phyloP scores from a whole-genome alignment of 805 yeast species.

The Wickerhamiella spandovensis region DNA sequence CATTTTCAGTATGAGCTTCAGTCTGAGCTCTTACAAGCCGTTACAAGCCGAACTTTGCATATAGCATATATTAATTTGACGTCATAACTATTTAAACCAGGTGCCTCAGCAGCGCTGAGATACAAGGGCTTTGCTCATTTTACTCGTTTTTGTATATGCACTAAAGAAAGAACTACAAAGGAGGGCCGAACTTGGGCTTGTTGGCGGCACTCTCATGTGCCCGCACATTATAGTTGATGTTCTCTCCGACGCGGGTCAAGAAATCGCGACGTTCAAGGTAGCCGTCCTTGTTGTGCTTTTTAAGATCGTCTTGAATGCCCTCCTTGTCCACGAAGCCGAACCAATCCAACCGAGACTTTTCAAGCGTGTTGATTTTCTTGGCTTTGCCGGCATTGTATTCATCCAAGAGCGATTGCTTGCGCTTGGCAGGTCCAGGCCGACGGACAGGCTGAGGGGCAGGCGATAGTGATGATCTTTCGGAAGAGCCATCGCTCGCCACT shows the following conservation, averaged over 20 bases:
- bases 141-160: no score
- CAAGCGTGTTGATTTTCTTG: slow-evolving; percentile 77
- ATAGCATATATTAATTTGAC: no score
- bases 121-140: no score
- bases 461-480: neutral
- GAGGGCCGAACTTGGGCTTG: neutral
- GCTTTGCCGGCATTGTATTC: slow-evolving; percentile 57
- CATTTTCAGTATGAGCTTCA: no score
- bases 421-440: slow-evolving; percentile 30
- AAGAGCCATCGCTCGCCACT: neutral
- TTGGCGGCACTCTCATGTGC: slow-evolving; percentile 8
- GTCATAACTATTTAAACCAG: no score
- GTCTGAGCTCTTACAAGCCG: no score
- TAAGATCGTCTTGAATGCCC: slow-evolving; percentile 72
- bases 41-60: no score
- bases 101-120: no score
- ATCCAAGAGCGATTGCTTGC: slow-evolving; percentile 65
- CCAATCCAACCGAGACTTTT: slow-evolving; percentile 90
- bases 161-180: neutral
- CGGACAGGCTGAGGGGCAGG: slow-evolving; percentile 1
- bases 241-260: slow-evolving; percentile 56
- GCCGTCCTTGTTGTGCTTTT: slow-evolving; percentile 74
- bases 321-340: slow-evolving; percentile 81
- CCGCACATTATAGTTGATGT: slow-evolving; percentile 34
- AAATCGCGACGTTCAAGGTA: slow-evolving; percentile 86